Evolutionary conservation across 768 basidiomycete species (phyloP).

Genomic region (Tephrocybe sp.): DNA sequence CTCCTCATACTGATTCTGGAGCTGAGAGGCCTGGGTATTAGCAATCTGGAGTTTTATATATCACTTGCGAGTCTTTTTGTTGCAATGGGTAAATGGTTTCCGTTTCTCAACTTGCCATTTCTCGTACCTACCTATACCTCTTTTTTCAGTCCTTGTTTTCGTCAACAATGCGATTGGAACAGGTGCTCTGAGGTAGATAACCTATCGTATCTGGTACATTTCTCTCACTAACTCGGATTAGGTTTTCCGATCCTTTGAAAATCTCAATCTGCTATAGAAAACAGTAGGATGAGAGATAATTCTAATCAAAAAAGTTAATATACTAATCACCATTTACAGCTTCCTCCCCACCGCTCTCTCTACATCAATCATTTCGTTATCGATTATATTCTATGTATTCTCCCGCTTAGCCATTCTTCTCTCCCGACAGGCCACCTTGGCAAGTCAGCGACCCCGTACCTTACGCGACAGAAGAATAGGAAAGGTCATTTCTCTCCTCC

Average conservation of each 20-base stretch:
- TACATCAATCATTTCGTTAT: conserved; percentile 8
- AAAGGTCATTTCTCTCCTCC: conserved; percentile 11
- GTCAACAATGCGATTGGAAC: conserved; percentile 14
- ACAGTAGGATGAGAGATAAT: conserved; percentile 8
- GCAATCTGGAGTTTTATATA: conserved; percentile 8
- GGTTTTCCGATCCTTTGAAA: not conserved
- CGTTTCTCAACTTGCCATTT: too few relatives aligned
- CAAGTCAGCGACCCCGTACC: conserved; percentile 1
- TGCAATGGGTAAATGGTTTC: conserved; percentile 11
- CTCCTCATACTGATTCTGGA: conserved; percentile 12
- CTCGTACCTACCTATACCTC: not conserved
- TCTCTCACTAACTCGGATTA: not conserved
- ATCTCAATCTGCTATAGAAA: conserved; percentile 13
- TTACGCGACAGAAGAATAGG: conserved; percentile 10
- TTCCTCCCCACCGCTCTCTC: conserved; percentile 15
- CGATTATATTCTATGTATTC: conserved; percentile 9
- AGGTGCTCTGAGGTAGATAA: conserved; percentile 5
- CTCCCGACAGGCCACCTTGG: not conserved
- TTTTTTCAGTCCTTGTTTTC: conserved; percentile 12
- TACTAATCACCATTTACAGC: not conserved
- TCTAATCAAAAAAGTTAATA: not conserved
- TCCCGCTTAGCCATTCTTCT: conserved; percentile 6
- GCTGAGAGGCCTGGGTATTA: conserved; percentile 11
- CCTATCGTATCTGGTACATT: not conserved
- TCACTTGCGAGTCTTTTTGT: conserved; percentile 6